Evolutionary conservation across 208 protist species (phyloP).

Genomic region (Endotrypanum monterogeii): DNA sequence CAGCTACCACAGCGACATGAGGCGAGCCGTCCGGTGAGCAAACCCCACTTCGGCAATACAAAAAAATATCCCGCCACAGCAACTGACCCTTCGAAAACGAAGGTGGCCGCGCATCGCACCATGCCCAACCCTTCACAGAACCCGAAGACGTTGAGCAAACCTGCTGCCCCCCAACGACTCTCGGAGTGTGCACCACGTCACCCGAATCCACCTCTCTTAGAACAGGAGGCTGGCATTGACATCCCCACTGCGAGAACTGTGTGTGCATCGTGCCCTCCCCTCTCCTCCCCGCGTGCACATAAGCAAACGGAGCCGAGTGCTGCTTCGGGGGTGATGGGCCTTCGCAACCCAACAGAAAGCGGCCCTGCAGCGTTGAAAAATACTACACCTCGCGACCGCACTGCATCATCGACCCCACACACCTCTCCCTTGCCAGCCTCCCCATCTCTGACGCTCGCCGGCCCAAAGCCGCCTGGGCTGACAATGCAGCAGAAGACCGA

Average conservation of each 20-base stretch:
- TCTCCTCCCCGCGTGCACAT: neutral
- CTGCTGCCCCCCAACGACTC: constrained; percentile 40
- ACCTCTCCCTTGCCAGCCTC: neutral
- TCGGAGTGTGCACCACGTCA: constrained; percentile 26
- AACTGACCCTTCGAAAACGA: neutral
- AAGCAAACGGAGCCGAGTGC: neutral
- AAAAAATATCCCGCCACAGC: no score
- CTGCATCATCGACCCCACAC: neutral
- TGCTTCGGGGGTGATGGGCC: neutral
- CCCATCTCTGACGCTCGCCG: neutral
- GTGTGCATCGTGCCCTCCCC: constrained; percentile 1
- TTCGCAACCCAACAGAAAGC: neutral
- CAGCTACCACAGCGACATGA: neutral
- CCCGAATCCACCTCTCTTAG: constrained; percentile 42
- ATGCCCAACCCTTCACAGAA: neutral
- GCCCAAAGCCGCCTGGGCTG: neutral
- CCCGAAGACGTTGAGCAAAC: constrained; percentile 36
- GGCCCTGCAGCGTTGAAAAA: neutral
- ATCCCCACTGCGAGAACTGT: constrained; percentile 21
- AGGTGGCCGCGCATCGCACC: constrained; percentile 24
- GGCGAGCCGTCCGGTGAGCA: neutral
- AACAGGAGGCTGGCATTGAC: constrained; percentile 25
- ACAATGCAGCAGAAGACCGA: neutral
- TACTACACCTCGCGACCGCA: neutral
- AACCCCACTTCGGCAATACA: neutral